A percentile compares a stretch with the other conserved stretches of the same genome.
Conservation (phyloP, 345 rosid species). For the Mercurialis annua region DNA sequence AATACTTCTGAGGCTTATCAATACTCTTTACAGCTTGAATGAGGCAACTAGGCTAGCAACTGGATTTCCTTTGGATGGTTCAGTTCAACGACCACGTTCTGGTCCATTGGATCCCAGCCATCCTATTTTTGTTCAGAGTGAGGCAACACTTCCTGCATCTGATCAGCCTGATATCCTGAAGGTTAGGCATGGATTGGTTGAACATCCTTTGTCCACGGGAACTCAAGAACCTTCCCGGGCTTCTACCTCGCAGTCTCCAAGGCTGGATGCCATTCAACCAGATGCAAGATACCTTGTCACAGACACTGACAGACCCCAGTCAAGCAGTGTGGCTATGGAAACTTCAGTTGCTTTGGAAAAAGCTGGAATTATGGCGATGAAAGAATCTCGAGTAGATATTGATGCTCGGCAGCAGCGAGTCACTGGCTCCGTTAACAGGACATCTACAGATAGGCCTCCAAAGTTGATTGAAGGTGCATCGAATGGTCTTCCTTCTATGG, state of each 20-base stretch:
- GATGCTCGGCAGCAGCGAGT: conserved; percentile 57
- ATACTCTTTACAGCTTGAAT: conserved; percentile 93
- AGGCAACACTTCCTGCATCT: conserved; percentile 38
- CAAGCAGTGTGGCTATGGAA: conserved; percentile 56
- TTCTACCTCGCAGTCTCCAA: conserved; percentile 70
- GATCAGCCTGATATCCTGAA: conserved; percentile 65
- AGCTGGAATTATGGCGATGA: conserved; percentile 26
- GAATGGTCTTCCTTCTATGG: conserved; percentile 49
- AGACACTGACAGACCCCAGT: conserved; percentile 62
- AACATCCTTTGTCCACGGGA: conserved; percentile 37
- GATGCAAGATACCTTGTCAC: conserved; percentile 41
- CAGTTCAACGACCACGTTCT: conserved; percentile 59
- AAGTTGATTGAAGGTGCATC: conserved; percentile 60
- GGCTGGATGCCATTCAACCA: conserved; percentile 53
- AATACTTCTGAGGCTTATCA: conserved; percentile 75
- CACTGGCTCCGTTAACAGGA: conserved; percentile 47
- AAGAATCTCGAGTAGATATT: conserved; percentile 42
- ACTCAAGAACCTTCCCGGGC: conserved; percentile 64
- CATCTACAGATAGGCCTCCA: conserved; percentile 70
- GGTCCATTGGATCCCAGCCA: conserved; percentile 70
- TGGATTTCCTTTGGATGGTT: conserved; percentile 55
- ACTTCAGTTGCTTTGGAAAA: conserved; percentile 36
- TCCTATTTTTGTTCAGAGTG: conserved; percentile 61
- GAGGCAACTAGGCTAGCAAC: conserved; percentile 85
- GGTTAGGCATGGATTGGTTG: conserved; percentile 54